Percentiles rank a stretch among this genome's conserved stretches.
These are phyloP conservation scores for Volvariella surrecta DNA, from an alignment of 1,284 basidiomycete species.

Conservation along the genomic window DNA sequence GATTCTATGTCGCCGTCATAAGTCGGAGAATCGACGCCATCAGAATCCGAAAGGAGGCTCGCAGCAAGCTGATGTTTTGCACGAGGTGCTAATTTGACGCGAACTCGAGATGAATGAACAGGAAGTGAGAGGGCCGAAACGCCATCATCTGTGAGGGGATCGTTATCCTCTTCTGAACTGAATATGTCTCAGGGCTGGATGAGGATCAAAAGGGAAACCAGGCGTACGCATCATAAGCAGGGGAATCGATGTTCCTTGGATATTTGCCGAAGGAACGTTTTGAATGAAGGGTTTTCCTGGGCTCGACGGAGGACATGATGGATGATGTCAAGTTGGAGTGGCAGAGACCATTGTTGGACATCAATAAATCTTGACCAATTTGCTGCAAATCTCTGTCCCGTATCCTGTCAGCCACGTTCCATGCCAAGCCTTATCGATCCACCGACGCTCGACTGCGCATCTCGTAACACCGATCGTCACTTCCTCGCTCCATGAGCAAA, in stretches of 20 bases:
- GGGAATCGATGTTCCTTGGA: constrained; percentile 52
- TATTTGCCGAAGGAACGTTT: constrained; percentile 63
- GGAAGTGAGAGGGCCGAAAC: constrained; percentile 43
- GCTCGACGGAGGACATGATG: constrained; percentile 17
- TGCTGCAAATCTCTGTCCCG: no score
- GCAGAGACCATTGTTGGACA: background rate
- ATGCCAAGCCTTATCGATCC: no score
- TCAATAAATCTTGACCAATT: no score
- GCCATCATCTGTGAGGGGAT: constrained; percentile 69
- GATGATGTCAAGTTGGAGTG: background rate
- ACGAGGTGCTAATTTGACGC: constrained; percentile 15
- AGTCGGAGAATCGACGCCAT: constrained; percentile 73
- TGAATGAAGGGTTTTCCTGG: constrained; percentile 38
- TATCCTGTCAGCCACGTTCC: no score
- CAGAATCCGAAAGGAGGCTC: constrained; percentile 55
- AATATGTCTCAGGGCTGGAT: constrained; percentile 2
- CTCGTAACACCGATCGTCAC: no score
- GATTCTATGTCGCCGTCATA: constrained; percentile 89
- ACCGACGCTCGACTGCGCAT: no score
- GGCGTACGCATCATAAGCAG: constrained; percentile 65
- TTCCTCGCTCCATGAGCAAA: no score
- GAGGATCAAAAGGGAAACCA: constrained; percentile 1
- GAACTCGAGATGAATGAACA: constrained; percentile 17
- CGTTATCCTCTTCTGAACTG: constrained; percentile 77
- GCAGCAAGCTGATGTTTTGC: constrained; percentile 47